Evolutionary conservation across 1,284 basidiomycete species (phyloP).

Genomic region (Cutaneotrichosporon daszewskae): DNA sequence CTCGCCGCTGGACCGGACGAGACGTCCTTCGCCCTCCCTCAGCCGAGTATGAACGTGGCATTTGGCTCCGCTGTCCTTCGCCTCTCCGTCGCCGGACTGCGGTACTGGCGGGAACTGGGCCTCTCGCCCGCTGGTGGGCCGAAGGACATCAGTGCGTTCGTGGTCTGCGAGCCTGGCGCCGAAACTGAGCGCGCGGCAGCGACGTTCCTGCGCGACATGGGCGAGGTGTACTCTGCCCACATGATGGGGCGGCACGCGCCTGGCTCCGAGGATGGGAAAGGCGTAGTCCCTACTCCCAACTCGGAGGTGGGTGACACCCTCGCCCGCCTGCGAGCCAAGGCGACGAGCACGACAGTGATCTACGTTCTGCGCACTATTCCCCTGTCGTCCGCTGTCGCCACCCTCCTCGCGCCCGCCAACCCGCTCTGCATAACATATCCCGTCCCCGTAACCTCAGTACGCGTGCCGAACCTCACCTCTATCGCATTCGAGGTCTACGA

Average conservation of each 20-base stretch:
- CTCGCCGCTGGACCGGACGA: conserved; percentile 3
- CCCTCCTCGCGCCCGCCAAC: background rate
- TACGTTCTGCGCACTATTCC: conserved; percentile 8
- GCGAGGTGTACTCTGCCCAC: conserved; percentile 18
- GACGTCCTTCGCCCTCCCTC: conserved; percentile 4
- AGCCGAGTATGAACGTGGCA: conserved; percentile 21
- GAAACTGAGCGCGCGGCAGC: conserved; percentile 9
- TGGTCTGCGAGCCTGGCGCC: conserved; percentile 18
- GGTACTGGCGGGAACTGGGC: conserved; percentile 40
- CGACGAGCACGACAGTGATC: conserved; percentile 4
- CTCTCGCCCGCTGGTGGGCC: conserved; percentile 34
- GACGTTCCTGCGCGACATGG: conserved; percentile 16
- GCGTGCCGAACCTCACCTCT: conserved; percentile 13
- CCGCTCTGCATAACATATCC: conserved; percentile 5
- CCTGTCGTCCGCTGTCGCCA: conserved; percentile 1
- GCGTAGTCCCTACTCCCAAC: background rate
- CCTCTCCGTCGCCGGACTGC: conserved; percentile 27
- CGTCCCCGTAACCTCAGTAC: conserved; percentile 4
- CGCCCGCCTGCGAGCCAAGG: background rate
- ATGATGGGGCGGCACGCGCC: conserved; percentile 7
- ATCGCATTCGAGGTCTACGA: conserved; percentile 35
- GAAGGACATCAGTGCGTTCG: conserved; percentile 29
- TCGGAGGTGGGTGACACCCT: background rate
- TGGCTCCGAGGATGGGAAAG: background rate
- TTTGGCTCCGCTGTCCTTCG: conserved; percentile 27